Base-by-base conservation (phyloP, 148 eudicot species). In the Amaranthus cruentus region DNA sequence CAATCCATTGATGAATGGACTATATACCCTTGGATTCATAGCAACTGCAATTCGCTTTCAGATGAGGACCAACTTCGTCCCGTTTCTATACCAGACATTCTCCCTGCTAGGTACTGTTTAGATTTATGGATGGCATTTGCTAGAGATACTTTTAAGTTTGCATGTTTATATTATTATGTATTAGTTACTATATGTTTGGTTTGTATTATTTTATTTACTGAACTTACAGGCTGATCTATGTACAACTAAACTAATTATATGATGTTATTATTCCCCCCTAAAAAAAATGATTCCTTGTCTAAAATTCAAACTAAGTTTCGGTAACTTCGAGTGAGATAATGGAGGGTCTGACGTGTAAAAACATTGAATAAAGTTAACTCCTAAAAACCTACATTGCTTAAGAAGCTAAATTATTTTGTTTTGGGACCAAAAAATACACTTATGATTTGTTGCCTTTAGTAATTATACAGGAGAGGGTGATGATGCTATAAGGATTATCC, bases 1-100 rank as follows among this genome's bases (percentile, higher is more conserved):
- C 84, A 86, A 60, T 62, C 82, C 62, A 88, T 85, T 21, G 88
- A 77, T 73, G 96, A 95, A 81, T 95, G 99, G 99, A 87, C 88
- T 48, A 76, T 95, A 78, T 88, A 91, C 83, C 98, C 99, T 60
- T 95, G 99, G 99, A 88, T 95, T 71, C 99, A 95, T 78, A 92
- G 97, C 86, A 95, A 95, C 77, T 91, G 97, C 84, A 95, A 95
- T 79, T 88, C 89, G 14, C 79, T 88, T 64, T 86, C 96, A 13
- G 99, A 95, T 75, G 76, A 75, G 69, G 99, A 95, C 77, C 99
- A 95, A 80, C 96, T 95, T 72, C 99, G 99, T 69, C 79, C 98
- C 18, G 90, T 90, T 76, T 69, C 87, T 69, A 65, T 95, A 79
- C 99, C 99, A 13, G 99, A 95, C 73, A 87, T 95, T 85, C 91